Percentiles rank a stretch among this genome's conserved stretches.
These are phyloP conservation scores for Darksidea phi DNA, from an alignment of 495 filamentous ascomycete genomes.

Conservation along the genomic window DNA sequence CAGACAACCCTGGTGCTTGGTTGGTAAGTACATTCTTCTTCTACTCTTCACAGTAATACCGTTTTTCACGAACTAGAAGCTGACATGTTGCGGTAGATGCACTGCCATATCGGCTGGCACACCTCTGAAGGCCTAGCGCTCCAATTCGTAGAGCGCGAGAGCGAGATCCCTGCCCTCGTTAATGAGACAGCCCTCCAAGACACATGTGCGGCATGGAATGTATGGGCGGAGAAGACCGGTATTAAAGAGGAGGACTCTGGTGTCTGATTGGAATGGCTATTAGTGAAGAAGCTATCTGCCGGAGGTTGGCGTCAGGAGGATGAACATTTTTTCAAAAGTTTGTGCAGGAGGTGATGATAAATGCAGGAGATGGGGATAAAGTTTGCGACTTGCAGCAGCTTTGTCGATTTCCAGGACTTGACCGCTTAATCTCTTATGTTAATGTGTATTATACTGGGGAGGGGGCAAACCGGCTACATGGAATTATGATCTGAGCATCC, in stretches of 20 bases:
- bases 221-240: constrained; percentile 3
- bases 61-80: neutral
- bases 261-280: constrained; percentile 6
- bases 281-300: neutral
- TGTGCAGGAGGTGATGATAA: too few relatives aligned
- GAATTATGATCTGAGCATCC: too few relatives aligned
- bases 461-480: too few relatives aligned
- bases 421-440: too few relatives aligned
- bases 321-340: too few relatives aligned
- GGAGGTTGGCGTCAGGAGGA: too few relatives aligned
- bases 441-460: too few relatives aligned
- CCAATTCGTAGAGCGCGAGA: constrained; percentile 27
- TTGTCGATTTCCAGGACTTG: too few relatives aligned
- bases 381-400: too few relatives aligned
- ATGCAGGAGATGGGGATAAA: too few relatives aligned
- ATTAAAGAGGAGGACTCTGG: constrained; percentile 30
- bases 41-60: neutral
- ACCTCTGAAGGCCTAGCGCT: constrained; percentile 26
- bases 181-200: constrained; percentile 8
- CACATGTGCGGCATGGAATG: constrained; percentile 24
- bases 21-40: constrained; percentile 3
- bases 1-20: constrained; percentile 44
- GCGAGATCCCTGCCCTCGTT: constrained; percentile 16
- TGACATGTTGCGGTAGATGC: constrained; percentile 9
- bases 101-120: constrained; percentile 43